These are phyloP conservation scores for Paraphaeosphaeria minitans DNA, from an alignment of 2,329 filamentous ascomycete genomes.

Conservation along the genomic window DNA sequence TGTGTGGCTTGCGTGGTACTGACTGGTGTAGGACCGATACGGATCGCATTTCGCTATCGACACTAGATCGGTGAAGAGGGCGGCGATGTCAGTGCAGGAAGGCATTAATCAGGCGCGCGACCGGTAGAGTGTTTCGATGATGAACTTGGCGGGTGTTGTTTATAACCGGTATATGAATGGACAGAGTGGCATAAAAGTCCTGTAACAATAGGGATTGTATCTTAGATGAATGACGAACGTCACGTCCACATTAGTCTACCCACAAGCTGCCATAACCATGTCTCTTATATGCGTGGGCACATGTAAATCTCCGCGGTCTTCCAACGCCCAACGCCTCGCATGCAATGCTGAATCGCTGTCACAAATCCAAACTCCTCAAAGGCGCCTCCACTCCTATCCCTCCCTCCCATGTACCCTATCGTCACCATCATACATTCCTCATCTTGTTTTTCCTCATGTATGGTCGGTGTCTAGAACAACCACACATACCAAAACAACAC, in stretches of 20 bases:
- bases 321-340: constrained; percentile 10
- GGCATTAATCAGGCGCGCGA: constrained; percentile 27
- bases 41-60: constrained; percentile 36
- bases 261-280: not conserved
- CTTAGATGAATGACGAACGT: not conserved
- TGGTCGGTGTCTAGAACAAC: constrained; percentile 53
- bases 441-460: not conserved
- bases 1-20: constrained; percentile 11
- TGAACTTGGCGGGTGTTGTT: not conserved
- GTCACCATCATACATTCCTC: not conserved
- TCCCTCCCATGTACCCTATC: not conserved
- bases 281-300: not conserved
- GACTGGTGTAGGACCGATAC: constrained; percentile 32
- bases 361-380: not conserved
- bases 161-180: not conserved
- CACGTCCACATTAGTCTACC: not conserved
- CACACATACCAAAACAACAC: constrained; percentile 91
- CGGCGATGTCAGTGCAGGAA: constrained; percentile 35
- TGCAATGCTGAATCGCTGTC: constrained; percentile 4
- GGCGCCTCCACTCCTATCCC: not conserved
- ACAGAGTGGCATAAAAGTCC: not conserved
- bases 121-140: not conserved
- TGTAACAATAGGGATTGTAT: constrained; percentile 4
- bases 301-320: not conserved
- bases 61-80: constrained; percentile 25